These are phyloP conservation scores for Phytophthora europaea DNA, from an alignment of 352 stramenopile genomes.

Conservation along the genomic window DNA sequence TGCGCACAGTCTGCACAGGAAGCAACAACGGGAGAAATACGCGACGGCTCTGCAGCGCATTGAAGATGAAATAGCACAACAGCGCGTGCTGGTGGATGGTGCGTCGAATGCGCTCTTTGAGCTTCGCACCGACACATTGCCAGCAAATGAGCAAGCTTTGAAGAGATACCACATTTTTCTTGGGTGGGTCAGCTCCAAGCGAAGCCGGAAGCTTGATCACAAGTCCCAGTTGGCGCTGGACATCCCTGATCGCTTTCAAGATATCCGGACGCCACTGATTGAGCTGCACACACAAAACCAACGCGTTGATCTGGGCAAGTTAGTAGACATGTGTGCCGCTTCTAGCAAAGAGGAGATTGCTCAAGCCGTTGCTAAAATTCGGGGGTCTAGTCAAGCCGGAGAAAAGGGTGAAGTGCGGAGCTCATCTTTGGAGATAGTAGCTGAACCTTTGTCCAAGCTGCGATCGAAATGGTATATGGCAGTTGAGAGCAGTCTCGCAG, in stretches of 20 bases:
- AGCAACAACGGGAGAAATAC: not conserved
- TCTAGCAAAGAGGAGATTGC: not conserved
- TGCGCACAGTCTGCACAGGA: not conserved
- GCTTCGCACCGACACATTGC: not conserved
- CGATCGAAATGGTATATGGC: not conserved
- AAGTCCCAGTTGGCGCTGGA: not conserved
- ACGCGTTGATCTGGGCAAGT: not conserved
- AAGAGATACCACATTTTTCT: not conserved
- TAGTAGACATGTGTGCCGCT: not conserved
- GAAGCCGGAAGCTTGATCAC: not conserved
- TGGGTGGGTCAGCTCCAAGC: not conserved
- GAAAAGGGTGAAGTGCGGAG: too few species aligned
- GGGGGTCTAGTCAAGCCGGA: not conserved
- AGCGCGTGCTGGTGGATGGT: not conserved
- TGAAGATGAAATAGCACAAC: not conserved
- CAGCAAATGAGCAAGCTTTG: not conserved
- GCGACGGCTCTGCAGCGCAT: not conserved
- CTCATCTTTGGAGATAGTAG: not conserved
- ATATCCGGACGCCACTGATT: not conserved
- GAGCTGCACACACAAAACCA: slow-evolving; percentile 3
- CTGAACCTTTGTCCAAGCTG: not conserved
- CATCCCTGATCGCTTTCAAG: not conserved
- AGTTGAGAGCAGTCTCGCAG: not conserved
- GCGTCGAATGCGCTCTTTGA: not conserved
- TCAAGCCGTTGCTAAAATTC: not conserved